phyloP scores from a whole-genome alignment of 768 basidiomycete genomes.

The Hypholoma fasciculare region DNA sequence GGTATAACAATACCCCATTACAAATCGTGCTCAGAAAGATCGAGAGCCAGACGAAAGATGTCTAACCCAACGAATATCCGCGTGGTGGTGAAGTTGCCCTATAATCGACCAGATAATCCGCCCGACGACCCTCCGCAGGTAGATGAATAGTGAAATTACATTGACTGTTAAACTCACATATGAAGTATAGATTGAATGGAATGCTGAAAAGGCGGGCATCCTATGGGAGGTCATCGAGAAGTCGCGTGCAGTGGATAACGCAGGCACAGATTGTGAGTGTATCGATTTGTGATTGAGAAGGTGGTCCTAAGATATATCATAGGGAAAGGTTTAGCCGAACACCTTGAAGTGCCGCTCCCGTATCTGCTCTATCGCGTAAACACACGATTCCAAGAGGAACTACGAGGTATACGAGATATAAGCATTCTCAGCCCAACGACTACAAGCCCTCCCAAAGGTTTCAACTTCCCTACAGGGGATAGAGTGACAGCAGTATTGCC shows the following conservation, averaged over 20 bases:
- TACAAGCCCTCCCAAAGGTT: slow-evolving; percentile 31
- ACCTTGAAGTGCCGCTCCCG: slow-evolving; percentile 79
- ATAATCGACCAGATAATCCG: slow-evolving; percentile 73
- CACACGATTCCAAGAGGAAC: slow-evolving; percentile 82
- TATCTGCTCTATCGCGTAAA: slow-evolving; percentile 85
- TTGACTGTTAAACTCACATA: slow-evolving; percentile 8
- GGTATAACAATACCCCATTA: neutral
- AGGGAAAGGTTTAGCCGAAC: slow-evolving; percentile 86
- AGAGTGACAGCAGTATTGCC: slow-evolving; percentile 20
- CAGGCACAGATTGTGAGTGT: slow-evolving; percentile 76
- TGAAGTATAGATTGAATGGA: slow-evolving; percentile 78
- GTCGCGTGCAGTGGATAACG: slow-evolving; percentile 70
- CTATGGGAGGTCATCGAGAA: slow-evolving; percentile 87
- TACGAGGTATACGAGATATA: slow-evolving; percentile 75
- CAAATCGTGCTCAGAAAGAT: neutral
- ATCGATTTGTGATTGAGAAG: neutral
- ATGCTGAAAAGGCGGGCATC: slow-evolving; percentile 76
- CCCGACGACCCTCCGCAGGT: slow-evolving; percentile 69
- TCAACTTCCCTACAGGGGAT: slow-evolving; percentile 25
- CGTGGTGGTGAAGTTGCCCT: slow-evolving; percentile 79
- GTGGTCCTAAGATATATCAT: slow-evolving; percentile 3
- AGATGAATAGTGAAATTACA: slow-evolving; percentile 26
- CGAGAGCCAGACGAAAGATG: neutral
- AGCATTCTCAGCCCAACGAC: slow-evolving; percentile 56
- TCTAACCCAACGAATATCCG: slow-evolving; percentile 38